Conservation (phyloP, 1,139 yeast genomes). For the Zygoascus meyerae region DNA sequence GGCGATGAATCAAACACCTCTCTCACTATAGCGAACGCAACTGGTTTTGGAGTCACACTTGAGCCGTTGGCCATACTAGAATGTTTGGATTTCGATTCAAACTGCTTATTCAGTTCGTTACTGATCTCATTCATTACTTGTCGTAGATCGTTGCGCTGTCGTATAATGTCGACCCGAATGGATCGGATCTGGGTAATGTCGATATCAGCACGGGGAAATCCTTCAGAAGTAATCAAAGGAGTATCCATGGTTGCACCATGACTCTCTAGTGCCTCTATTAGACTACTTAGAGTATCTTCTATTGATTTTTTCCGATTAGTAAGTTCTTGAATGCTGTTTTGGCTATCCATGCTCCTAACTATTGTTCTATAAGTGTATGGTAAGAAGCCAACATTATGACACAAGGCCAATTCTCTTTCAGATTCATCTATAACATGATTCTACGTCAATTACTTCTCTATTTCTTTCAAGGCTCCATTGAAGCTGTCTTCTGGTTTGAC, state of each 20-base stretch:
- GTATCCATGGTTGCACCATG: conserved; percentile 57
- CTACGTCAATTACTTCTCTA: conserved; percentile 11
- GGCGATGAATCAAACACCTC: conserved; percentile 36
- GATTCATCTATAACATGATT: neutral
- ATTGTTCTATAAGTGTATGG: neutral
- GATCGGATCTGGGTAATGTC: conserved; percentile 62
- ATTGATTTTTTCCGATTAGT: conserved; percentile 14
- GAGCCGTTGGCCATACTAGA: conserved; percentile 10
- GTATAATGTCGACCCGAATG: conserved; percentile 59
- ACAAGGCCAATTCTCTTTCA: too few species aligned
- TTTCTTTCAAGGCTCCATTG: conserved; percentile 42
- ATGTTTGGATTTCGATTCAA: conserved; percentile 22
- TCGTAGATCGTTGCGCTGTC: conserved; percentile 63
- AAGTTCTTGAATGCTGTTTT: neutral
- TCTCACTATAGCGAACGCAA: conserved; percentile 51
- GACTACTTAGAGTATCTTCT: conserved; percentile 15
- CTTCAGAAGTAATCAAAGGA: conserved; percentile 59
- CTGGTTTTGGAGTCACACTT: conserved; percentile 5
- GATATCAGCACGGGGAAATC: conserved; percentile 80
- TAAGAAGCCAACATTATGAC: neutral
- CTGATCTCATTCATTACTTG: conserved; percentile 47
- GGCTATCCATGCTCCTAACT: neutral
- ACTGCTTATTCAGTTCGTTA: conserved; percentile 41
- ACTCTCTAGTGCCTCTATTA: conserved; percentile 5
- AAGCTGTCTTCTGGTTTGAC: conserved; percentile 78